Base-by-base conservation (phyloP, 2,329 filamentous ascomycete genomes). In the Colletotrichum melonis region DNA sequence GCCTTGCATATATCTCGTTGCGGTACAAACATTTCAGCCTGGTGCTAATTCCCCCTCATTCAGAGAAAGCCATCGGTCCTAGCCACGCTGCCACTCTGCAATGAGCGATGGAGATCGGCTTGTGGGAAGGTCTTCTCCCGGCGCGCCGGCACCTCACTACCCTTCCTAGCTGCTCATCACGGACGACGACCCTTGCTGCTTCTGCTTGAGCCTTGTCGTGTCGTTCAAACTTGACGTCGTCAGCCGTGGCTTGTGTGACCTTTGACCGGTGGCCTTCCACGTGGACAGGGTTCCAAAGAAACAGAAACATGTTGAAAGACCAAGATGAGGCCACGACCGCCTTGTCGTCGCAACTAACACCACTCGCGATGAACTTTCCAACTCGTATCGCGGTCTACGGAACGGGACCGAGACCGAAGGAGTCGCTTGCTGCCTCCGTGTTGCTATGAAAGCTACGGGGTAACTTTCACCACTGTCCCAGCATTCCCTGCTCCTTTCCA, bases 31-130 rank as follows among this genome's bases (percentile, higher is more conserved):
- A 54, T 35, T 49, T 35, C 35, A n/a, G 56, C 59, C 24, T 65
- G 42, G 56, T 54, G 28, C 46, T 26, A 63, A 19, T 59, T 59
- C 30, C 32, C 22, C 57, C 46, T 24, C 24, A 14, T 49, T 19
- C 35, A 16, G 38, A 52, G 26, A 60, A 66, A 59, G 19, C 35
- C 55, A 59, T 49, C 55, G 22, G 62, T 49, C 58, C 70, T 65
- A 65, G 56, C 42, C 42, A 49, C 42, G 46, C 32, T n/a, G 38
- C 62, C 49, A 55, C 57, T 63, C 58, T 74, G 68, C 72, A 72
- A 67, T 58, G n/a, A 12, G 30, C 46, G 49, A 67, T 56, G 57
- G 38, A 74, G 68, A 68, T 63, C 72, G 62, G 68, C 68, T 67
- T 67, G 63, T 72, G 62, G 67, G 35, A 70, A 62, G 55, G 46